Evolutionary conservation across 2,329 filamentous ascomycete genomes (phyloP).

Genomic region (Pseudogymnoascus sp.): DNA sequence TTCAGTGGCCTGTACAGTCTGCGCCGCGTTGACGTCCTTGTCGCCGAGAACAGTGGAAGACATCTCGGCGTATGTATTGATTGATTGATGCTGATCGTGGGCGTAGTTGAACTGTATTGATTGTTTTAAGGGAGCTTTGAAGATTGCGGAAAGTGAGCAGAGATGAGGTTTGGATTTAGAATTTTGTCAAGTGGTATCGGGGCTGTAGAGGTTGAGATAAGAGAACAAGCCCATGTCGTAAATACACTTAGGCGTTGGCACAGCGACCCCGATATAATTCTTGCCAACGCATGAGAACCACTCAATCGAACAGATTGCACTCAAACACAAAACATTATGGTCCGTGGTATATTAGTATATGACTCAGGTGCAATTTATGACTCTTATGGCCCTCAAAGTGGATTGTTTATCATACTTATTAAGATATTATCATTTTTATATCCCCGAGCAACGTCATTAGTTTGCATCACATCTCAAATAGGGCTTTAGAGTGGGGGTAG

Average conservation of each 20-base stretch:
- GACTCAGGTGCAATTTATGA: conserved; percentile 3
- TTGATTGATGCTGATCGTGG: not conserved
- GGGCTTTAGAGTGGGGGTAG: not conserved
- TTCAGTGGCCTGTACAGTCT: conserved; percentile 25
- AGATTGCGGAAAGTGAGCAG: not conserved
- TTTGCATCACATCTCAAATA: not conserved
- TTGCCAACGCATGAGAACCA: conserved; percentile 5
- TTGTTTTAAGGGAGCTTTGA: not conserved
- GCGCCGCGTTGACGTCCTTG: conserved; percentile 56
- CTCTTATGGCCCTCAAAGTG: not conserved
- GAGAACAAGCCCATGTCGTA: not conserved
- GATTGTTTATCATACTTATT: not conserved
- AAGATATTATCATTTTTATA: not conserved
- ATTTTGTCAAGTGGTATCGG: conserved; percentile 8
- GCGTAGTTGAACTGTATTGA: not conserved
- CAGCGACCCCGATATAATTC: conserved; percentile 1
- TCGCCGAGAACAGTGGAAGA: conserved; percentile 55
- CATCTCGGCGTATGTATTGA: conserved; percentile 37
- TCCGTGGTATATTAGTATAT: not conserved
- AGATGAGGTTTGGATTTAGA: conserved; percentile 8
- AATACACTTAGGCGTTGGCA: conserved; percentile 10
- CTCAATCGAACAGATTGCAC: conserved; percentile 3
- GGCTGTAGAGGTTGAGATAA: not conserved
- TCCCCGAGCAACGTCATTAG: conserved; percentile 1
- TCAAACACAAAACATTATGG: conserved; percentile 6